Evolutionary conservation across 2,329 filamentous ascomycete species (phyloP).

Genomic region (Ophiognomonia clavigignenti-juglandacearum): DNA sequence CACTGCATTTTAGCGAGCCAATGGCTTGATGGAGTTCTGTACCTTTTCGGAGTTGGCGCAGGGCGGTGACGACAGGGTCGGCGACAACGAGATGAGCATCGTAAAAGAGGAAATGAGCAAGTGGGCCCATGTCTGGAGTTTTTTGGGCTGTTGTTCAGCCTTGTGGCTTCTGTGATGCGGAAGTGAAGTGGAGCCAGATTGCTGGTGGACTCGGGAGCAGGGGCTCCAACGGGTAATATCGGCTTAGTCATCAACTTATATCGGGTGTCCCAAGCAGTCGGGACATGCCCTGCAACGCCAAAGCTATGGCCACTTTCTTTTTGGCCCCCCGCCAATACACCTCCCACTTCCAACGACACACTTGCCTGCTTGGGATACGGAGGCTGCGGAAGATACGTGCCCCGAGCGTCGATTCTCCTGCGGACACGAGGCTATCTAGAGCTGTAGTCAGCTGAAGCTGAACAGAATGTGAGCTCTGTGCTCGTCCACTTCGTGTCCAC

Average conservation of each 20-base stretch:
- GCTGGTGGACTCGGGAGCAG: too few species aligned
- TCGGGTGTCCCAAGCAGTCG: slow-evolving; percentile 1
- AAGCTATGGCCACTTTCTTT: background rate
- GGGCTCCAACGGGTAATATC: too few species aligned
- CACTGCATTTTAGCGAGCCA: too few species aligned
- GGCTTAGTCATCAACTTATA: background rate
- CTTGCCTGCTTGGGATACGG: background rate
- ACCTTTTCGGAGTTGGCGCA: background rate
- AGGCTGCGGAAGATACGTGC: too few species aligned
- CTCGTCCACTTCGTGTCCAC: too few species aligned
- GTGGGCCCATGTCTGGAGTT: too few species aligned
- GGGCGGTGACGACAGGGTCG: background rate
- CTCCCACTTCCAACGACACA: background rate
- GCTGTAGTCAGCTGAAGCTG: too few species aligned
- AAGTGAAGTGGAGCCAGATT: background rate
- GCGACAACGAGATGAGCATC: background rate
- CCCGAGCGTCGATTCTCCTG: too few species aligned
- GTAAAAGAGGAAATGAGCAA: slow-evolving; percentile 1
- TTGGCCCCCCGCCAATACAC: background rate
- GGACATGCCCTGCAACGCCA: background rate
- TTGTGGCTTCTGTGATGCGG: background rate
- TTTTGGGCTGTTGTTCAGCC: background rate
- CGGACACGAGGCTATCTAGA: too few species aligned
- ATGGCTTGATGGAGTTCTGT: too few species aligned
- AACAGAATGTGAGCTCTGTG: too few species aligned